Base-by-base conservation (phyloP, 495 filamentous ascomycete species). In the Amphirosellinia nigrospora region DNA sequence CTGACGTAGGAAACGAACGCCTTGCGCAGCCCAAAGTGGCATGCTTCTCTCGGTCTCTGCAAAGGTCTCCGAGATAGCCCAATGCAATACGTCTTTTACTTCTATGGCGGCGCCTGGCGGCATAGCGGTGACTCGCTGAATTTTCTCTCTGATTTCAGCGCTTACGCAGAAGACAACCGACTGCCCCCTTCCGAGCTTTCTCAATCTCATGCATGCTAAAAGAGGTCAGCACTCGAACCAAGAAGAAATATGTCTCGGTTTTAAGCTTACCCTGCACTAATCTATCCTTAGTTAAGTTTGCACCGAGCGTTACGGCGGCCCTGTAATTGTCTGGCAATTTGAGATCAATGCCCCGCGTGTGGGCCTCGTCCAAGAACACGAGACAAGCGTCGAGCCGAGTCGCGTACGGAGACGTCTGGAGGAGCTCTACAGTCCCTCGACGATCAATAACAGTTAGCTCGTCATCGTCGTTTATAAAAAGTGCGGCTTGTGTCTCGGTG, bases 261-360 rank as follows among this genome's bases (percentile, higher is more conserved):
- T 23, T 32, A 30, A 9, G 73, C 81, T 73, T 82, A 92, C 91
- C 91, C 88, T 96, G 93, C 0, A 93, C 90, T 1, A 92, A 76
- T 48, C 85, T 84, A 60, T 94, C 91, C 74, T 94, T 94, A 0
- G 90, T 90, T 6, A 92, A 77, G n/a, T 82, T 80, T 0, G 89
- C 83, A 0, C 92, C 91, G 0, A 95, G 80, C 0, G 90, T 94
- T 7, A 96, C 86, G 4, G 90, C 90, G 3, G 89, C 93, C 15
- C 86, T 78, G 66, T 88, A 89, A 15, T 82, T 19, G 0, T 65
- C 65, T 0, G 92, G 92, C 4, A 96, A 73, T 71, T 85, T 89
- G 10, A 96, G 72, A 73, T 95, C 92, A 0, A 87, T 92, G 0
- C 93, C 93, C 71, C 93, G 79, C 0, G 93, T 94, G 71, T 96